Evolutionary conservation across 805 yeast species (phyloP).

Genomic region (Peterozyma xylosa): DNA sequence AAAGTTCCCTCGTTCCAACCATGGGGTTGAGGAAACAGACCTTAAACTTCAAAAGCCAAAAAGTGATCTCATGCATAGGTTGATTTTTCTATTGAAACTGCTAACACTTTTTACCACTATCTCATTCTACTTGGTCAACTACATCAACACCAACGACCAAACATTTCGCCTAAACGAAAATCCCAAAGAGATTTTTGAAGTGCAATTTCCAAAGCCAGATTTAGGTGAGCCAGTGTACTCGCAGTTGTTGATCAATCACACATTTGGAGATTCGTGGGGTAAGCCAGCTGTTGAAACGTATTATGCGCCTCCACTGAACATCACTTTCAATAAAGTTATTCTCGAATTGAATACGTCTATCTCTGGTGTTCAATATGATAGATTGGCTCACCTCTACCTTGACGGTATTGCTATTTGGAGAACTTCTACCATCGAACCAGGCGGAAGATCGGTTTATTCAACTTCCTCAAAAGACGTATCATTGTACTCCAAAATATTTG

Average conservation of each 20-base stretch:
- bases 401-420: constrained; percentile 72
- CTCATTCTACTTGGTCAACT: too few species aligned
- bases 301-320: constrained; percentile 33
- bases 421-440: constrained; percentile 79
- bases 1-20: too few species aligned
- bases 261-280: constrained; percentile 59
- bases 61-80: too few species aligned
- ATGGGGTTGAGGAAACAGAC: too few species aligned
- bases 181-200: constrained; percentile 21
- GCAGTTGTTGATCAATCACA: constrained; percentile 31
- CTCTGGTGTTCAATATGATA: constrained; percentile 56
- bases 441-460: constrained; percentile 39
- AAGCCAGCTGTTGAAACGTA: constrained; percentile 36
- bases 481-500: constrained; percentile 42
- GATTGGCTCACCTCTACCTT: constrained; percentile 57
- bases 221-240: constrained; percentile 30
- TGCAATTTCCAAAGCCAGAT: constrained; percentile 19
- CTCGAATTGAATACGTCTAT: constrained; percentile 45
- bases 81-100: too few species aligned
- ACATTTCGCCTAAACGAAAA: too few species aligned
- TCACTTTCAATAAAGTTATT: constrained; percentile 43
- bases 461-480: constrained; percentile 58
- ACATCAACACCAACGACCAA: too few species aligned
- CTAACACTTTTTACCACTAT: too few species aligned
- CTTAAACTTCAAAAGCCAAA: too few species aligned